Base-by-base conservation (phyloP, 345 rosid genomes). In the Brassica nigra region DNA sequence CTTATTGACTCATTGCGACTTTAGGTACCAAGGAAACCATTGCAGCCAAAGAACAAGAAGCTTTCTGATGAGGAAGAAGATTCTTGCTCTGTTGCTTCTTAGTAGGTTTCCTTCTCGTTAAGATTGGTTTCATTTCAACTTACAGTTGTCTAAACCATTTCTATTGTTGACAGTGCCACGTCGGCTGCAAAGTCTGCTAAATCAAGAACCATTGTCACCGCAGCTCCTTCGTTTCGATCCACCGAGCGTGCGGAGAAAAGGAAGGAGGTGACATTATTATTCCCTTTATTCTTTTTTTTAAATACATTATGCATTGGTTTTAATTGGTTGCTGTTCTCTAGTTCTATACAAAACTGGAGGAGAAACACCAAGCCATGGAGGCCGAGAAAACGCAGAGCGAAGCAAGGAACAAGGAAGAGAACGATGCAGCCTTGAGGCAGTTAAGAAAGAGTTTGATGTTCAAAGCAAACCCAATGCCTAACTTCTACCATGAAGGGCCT, bases 391-490 rank as follows among this genome's bases (percentile, higher is more conserved):
- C 65, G 78, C 89, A 94, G 73, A 89, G 84, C 68, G 92, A 92
- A 68, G 94, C 86, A 55, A 88, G 97, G 83, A 84, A 83, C 84
- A 92, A 94, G 97, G 97, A 94, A 84, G 97, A 91, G 86, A 88
- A 31, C 66, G 91, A 92, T 66, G 98, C 89, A 14, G 92, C 91
- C 9, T 87, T 94, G 79, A 94, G 85, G 86, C 88, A 89, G 81
- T 75, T 94, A 68, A 89, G 98, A 82, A 94, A 85, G 87, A 89
- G 86, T 85, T 87, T 94, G 89, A 81, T 70, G 68, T 85, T 91
- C 72, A 94, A 85, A 84, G 98, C 98, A 6, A 92, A 74, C 61
- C 97, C 98, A 8, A 91, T 94, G 87, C 98, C 98, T 20, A 88
- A 84, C 77, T 94, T 94, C 86, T 94, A 94, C 82, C 80, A 84